Conservation (phyloP, 116 monocot genomes). For the Posidonia oceanica region DNA sequence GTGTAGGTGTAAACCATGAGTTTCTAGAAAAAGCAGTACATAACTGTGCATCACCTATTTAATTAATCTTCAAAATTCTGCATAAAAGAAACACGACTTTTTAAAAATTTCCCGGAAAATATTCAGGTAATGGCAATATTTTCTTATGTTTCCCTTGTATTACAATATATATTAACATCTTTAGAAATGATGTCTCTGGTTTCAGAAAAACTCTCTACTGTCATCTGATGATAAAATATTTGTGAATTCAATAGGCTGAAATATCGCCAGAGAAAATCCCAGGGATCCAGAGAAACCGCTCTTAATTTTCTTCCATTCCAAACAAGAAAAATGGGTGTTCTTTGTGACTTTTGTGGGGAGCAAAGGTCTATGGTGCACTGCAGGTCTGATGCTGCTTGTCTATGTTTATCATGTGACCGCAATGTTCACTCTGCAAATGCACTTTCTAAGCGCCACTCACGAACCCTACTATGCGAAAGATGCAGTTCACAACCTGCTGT, state of each 20-base stretch:
- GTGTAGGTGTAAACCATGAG: too few species aligned
- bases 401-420: slow-evolving; percentile 87
- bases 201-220: not conserved
- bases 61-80: too few species aligned
- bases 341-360: slow-evolving; percentile 79
- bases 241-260: not conserved
- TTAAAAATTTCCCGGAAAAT: too few species aligned
- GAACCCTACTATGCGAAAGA: slow-evolving; percentile 73
- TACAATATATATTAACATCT: not conserved
- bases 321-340: slow-evolving; percentile 33
- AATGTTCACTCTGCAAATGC: slow-evolving; percentile 90
- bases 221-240: too few species aligned
- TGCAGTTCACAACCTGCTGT: slow-evolving; percentile 62
- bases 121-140: too few species aligned
- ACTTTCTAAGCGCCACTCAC: slow-evolving; percentile 64
- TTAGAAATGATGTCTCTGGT: not conserved
- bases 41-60: too few species aligned
- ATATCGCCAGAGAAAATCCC: not conserved
- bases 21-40: not conserved
- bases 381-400: slow-evolving; percentile 70
- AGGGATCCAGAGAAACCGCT: not conserved
- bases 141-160: not conserved
- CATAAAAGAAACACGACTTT: too few species aligned
- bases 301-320: not conserved
- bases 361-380: slow-evolving; percentile 77